Evolutionary conservation across 1,284 basidiomycete species (phyloP), one percentile per base, ranked within the genome.

Genomic region (Pseudozyma flocculosa): DNA sequence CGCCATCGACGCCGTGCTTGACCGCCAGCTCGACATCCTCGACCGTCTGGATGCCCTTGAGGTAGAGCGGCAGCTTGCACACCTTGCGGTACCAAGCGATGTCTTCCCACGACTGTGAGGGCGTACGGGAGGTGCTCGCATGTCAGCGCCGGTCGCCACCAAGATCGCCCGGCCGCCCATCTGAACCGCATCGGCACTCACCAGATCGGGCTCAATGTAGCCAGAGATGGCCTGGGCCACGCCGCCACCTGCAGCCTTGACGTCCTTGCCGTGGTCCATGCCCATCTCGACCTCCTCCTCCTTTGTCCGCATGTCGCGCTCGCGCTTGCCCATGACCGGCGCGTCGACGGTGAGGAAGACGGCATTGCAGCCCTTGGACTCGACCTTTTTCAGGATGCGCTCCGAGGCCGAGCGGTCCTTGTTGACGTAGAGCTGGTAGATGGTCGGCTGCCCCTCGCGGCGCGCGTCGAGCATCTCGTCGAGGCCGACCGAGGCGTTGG

Each of bases 291-390:
- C 73, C 21, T 72, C 67, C 24, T 79, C 76, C 15, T 77, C 76
- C 54, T 80, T 80, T 22, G 72, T 57, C 8, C 82, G 72, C 70
- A 82, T 77, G 69, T 95, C 92, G 41, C 85, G 80, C 79, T 95
- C 92, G 37, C 92, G 83, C 73, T 92, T 92, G 14, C 91, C 88
- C 8, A 89, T 84, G 9, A 90, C 85, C 4, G 90, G 83, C 8
- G 91, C 90, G 80, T 95, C 92, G 3, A 93, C 92, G 0, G 92
- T 95, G 40, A 95, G 80, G 78, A 91, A 90, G 48, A 96, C 88
- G 1, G 90, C 91, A 54, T 79, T 76, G 78, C 88, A 90, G 0
- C 88, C 88, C 11, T 88, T 79, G 18, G 77, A 72, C 63, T 89
- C 86, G 21, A 91, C 83, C 56, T 89, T 86, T 39, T 82, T 82